Base-by-base conservation (phyloP, 164 flowering plant genomes). In the Vitis amurensis region DNA sequence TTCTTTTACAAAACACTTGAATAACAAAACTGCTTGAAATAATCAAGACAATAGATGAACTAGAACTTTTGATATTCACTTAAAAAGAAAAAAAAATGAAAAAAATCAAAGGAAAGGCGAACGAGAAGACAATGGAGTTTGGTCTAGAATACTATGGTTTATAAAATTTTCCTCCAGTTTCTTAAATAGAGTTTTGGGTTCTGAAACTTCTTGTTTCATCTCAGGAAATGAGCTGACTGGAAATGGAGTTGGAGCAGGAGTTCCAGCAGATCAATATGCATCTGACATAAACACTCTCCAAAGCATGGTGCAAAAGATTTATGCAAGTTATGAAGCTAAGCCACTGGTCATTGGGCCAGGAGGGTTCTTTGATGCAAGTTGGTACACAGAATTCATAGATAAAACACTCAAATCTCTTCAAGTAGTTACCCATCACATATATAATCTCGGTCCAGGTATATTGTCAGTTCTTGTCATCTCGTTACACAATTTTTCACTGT, bases 151-250 rank as follows among this genome's bases (percentile, higher is more conserved):
- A 6, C 44, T 31, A 31, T 0, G 44, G 44, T 6, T 31, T 4
- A 31, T 31, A 31, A 31, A 31, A 31, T 4, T 31, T 31, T 31
- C 44, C 44, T 31, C 44, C 44, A 31, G 2, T 31, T 31, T 31
- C 44, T 31, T 1, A 23, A 23, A 23, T 1, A 23, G 27, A 23
- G 27, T 23, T 23, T 23, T 23, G 27, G 27, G 27, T 31, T 31
- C 44, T 31, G 44, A 31, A 31, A 4, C 27, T 53, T 67, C 44
- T n/a, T 27, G 16, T 23, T 29, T 4, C 11, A 27, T 53, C 30
- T 23, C 72, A 84, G 89, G 89, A 67, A 86, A 86, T 72, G 89
- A 84, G 67, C 61, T 84, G 60, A 73, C 81, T 68, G 87, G 86
- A 3, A 56, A 23, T 51, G 86, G 88, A 52, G 64, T 84, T 55